Evolutionary conservation across 2,329 filamentous ascomycete species (phyloP).

Genomic region (Fusarium sp.): DNA sequence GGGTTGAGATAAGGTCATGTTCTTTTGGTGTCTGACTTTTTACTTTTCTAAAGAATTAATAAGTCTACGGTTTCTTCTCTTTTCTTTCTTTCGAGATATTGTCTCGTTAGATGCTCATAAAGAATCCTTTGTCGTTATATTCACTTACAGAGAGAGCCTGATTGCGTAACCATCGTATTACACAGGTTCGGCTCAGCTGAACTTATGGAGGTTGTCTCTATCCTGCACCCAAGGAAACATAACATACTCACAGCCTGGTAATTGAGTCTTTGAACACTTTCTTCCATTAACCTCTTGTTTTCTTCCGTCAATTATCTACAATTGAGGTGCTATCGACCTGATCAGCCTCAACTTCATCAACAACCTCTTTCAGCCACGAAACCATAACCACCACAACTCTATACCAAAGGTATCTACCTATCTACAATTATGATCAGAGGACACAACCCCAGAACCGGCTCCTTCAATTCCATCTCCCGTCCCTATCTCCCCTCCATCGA

Average conservation of each 20-base stretch:
- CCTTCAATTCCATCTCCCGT: constrained; percentile 44
- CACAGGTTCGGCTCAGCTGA: constrained; percentile 19
- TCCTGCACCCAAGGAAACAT: constrained; percentile 7
- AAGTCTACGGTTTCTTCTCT: constrained; percentile 5
- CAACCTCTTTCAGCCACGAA: neutral
- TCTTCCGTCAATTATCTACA: neutral
- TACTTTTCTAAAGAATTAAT: constrained; percentile 8
- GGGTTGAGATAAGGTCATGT: constrained; percentile 1
- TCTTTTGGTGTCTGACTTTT: neutral
- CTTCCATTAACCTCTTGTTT: neutral
- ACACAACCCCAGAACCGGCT: constrained; percentile 29
- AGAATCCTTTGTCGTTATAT: neutral
- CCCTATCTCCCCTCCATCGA: constrained; percentile 55
- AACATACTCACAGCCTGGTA: constrained; percentile 8
- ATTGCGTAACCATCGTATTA: neutral
- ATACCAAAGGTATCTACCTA: neutral
- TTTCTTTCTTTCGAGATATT: neutral
- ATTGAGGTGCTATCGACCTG: constrained; percentile 17
- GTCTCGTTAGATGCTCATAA: neutral
- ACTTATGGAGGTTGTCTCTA: constrained; percentile 13
- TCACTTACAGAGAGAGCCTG: constrained; percentile 6
- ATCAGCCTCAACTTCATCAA: neutral
- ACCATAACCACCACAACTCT: neutral
- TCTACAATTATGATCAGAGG: constrained; percentile 38
- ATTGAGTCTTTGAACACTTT: constrained; percentile 14